A percentile compares a stretch with the other conserved stretches of the same genome.
These are phyloP conservation scores for Udeniomyces megalosporus DNA, from an alignment of 768 basidiomycete genomes.

Conservation along the genomic window DNA sequence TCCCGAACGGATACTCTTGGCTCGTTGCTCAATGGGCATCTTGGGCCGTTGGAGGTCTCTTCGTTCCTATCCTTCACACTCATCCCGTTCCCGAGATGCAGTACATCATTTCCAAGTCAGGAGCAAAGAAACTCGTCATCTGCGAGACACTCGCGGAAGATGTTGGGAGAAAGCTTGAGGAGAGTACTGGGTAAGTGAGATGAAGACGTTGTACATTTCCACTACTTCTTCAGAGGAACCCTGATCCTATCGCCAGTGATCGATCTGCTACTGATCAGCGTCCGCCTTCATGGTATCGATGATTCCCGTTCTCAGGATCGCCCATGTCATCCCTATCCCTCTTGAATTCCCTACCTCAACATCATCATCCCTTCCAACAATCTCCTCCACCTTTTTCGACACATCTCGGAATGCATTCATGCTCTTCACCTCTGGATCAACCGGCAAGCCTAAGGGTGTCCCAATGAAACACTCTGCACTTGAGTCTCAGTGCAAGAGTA, in stretches of 20 bases:
- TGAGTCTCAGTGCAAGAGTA: neutral
- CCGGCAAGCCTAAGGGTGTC: conserved; percentile 11
- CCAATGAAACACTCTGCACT: conserved; percentile 11
- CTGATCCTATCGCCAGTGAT: neutral
- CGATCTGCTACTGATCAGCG: neutral
- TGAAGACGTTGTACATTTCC: neutral
- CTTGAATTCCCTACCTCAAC: neutral
- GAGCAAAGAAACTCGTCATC: conserved; percentile 18
- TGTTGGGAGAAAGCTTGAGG: conserved; percentile 17
- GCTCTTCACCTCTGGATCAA: conserved; percentile 12
- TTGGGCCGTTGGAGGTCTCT: conserved; percentile 21
- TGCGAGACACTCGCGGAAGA: conserved; percentile 18
- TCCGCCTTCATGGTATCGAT: neutral
- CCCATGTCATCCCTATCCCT: neutral
- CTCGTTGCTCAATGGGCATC: conserved; percentile 14
- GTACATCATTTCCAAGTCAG: conserved; percentile 22
- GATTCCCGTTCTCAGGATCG: neutral
- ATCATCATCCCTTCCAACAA: neutral
- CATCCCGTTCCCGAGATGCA: conserved; percentile 23
- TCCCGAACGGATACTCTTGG: conserved; percentile 14
- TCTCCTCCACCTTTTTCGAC: conserved; percentile 5
- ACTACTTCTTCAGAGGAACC: too few relatives aligned
- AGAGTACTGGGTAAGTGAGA: conserved; percentile 9
- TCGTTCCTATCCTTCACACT: conserved; percentile 22
- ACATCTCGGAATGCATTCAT: conserved; percentile 2